Evolutionary conservation across 2,329 filamentous ascomycete genomes (phyloP).

Genomic region (Neofusicoccum sp.): DNA sequence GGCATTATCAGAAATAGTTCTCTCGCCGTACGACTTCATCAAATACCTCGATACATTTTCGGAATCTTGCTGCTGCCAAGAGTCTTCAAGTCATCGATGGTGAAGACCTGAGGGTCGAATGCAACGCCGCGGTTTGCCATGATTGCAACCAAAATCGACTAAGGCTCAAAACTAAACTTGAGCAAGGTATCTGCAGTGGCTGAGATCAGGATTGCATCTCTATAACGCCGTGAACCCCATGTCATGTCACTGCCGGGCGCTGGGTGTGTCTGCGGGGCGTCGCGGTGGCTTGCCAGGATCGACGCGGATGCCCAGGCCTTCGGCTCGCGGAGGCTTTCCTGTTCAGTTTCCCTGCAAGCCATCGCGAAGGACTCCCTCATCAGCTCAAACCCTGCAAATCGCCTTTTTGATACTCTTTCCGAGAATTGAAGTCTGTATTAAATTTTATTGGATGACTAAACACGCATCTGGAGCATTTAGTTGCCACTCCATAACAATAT

Average conservation of each 20-base stretch:
- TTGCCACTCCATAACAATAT: too few species aligned
- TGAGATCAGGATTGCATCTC: background rate
- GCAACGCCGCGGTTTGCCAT: conserved; percentile 25
- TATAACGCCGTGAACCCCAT: background rate
- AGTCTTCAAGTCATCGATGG: conserved; percentile 31
- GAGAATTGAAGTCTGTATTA: too few species aligned
- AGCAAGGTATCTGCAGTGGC: background rate
- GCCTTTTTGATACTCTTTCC: too few species aligned
- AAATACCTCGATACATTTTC: conserved; percentile 38
- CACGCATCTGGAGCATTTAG: too few species aligned
- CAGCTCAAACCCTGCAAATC: too few species aligned
- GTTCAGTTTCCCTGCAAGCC: background rate
- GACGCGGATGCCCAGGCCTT: background rate
- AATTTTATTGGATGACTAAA: too few species aligned
- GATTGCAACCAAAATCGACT: background rate
- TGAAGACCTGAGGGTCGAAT: conserved; percentile 25
- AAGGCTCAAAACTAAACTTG: background rate
- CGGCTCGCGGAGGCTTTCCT: conserved; percentile 5
- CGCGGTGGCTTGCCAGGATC: background rate
- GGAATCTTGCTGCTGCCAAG: conserved; percentile 40
- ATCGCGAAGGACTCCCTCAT: too few species aligned
- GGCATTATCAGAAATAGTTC: background rate
- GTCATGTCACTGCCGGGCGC: background rate
- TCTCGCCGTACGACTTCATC: too few species aligned
- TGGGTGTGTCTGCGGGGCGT: background rate